A percentile compares a stretch with the other conserved stretches of the same genome.
Conservation (phyloP, 441 rosid genomes). For the Erodium moschatum region DNA sequence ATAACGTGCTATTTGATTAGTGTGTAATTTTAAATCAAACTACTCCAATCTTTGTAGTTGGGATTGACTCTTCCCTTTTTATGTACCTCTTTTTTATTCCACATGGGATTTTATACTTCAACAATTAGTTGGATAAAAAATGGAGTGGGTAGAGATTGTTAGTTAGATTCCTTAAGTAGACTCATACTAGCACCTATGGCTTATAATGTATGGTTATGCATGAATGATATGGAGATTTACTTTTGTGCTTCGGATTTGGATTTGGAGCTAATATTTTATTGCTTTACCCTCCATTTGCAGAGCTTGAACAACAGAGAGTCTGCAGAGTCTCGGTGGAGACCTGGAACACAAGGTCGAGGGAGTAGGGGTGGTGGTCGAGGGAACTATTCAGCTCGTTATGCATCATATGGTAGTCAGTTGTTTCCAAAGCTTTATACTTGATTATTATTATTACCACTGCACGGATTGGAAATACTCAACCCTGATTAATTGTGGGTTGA, state of each 20-base stretch:
- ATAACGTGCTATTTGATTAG: neutral
- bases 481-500: slow-evolving; percentile 3
- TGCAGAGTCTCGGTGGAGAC: slow-evolving; percentile 62
- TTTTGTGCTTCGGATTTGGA: neutral
- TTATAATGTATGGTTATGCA: neutral
- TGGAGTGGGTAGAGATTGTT: neutral
- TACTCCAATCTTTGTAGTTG: no score
- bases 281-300: slow-evolving; percentile 28
- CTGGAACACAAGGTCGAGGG: slow-evolving; percentile 54
- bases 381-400: slow-evolving; percentile 40
- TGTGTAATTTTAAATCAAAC: no score
- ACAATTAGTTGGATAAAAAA: no score
- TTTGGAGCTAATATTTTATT: slow-evolving; percentile 8
- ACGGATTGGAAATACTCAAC: slow-evolving; percentile 10
- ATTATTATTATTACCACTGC: slow-evolving; percentile 14
- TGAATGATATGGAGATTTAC: neutral
- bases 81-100: no score
- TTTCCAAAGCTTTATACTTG: neutral
- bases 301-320: slow-evolving; percentile 50
- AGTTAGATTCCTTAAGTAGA: neutral
- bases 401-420: slow-evolving; percentile 46
- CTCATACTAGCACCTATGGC: no score
- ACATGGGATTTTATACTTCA: no score
- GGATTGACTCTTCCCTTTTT: no score
- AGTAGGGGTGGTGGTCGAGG: slow-evolving; percentile 46